A percentile compares a stretch with the other conserved stretches of the same genome.
These are phyloP conservation scores for Jamesozyma rosinii DNA, from an alignment of 805 yeast species.

Conservation along the genomic window DNA sequence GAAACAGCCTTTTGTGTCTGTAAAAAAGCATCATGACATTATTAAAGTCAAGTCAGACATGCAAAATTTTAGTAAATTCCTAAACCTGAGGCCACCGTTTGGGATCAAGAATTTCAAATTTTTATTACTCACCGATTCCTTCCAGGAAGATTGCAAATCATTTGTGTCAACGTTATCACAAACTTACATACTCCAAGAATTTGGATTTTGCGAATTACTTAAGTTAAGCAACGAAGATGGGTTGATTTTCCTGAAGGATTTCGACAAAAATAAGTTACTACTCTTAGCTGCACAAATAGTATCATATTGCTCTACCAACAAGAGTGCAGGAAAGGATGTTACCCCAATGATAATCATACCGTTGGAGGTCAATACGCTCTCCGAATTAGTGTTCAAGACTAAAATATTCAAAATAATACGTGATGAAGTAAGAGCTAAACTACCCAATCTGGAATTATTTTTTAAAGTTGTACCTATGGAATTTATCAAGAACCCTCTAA, in stretches of 20 bases:
- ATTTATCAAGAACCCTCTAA: slow-evolving; percentile 31
- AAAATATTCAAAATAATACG: slow-evolving; percentile 41
- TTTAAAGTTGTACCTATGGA: slow-evolving; percentile 38
- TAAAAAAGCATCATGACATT: slow-evolving; percentile 27
- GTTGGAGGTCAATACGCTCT: slow-evolving; percentile 21
- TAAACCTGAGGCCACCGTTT: slow-evolving; percentile 47
- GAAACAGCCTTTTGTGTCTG: slow-evolving; percentile 24
- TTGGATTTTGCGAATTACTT: slow-evolving; percentile 30
- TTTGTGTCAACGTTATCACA: slow-evolving; percentile 28
- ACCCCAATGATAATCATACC: slow-evolving; percentile 27
- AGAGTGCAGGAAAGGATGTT: slow-evolving; percentile 20
- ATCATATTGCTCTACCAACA: slow-evolving; percentile 27
- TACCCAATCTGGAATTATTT: slow-evolving; percentile 22
- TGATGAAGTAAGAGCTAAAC: slow-evolving; percentile 24
- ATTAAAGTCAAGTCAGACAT: slow-evolving; percentile 40
- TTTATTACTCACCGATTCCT: slow-evolving; percentile 35
- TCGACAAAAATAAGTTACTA: slow-evolving; percentile 39
- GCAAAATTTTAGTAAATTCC: slow-evolving; percentile 46
- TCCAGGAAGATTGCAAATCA: slow-evolving; percentile 21
- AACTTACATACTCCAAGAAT: slow-evolving; percentile 27
- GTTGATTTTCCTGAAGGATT: slow-evolving; percentile 19
- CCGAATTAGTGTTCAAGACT: slow-evolving; percentile 40
- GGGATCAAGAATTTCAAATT: slow-evolving; percentile 45
- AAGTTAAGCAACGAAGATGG: slow-evolving; percentile 27
- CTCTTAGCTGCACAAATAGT: slow-evolving; percentile 40